Conservation (phyloP, 176 grass and related monocot species). For the Cocos nucifera region DNA sequence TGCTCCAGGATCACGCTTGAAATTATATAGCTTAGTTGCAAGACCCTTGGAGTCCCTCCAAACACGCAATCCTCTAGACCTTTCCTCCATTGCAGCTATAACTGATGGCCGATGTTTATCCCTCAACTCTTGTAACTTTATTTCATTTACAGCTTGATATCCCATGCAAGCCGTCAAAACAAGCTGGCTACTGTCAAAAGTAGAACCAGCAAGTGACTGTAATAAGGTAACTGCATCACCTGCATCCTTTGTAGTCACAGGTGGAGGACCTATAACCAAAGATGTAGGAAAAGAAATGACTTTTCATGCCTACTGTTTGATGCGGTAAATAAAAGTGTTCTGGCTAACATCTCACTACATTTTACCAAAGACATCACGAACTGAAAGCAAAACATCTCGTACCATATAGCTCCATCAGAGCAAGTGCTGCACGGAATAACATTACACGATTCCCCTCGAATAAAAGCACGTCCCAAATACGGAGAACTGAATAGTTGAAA, state of each 20-base stretch:
- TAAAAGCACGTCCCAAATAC: constrained; percentile 95
- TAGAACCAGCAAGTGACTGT: constrained; percentile 87
- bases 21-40: constrained; percentile 79
- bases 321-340: no score
- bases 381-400: constrained; percentile 29
- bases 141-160: constrained; percentile 77
- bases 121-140: constrained; percentile 66
- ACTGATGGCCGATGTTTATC: constrained; percentile 85
- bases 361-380: no score
- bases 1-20: constrained; percentile 60
- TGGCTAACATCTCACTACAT: no score
- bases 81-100: constrained; percentile 83
- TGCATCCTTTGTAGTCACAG: constrained; percentile 93
- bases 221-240: constrained; percentile 95
- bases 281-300: background rate
- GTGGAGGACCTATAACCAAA: constrained; percentile 72
- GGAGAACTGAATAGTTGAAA: constrained; percentile 76
- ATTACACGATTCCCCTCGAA: constrained; percentile 90
- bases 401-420: constrained; percentile 98
- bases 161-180: constrained; percentile 97
- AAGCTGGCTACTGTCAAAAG: constrained; percentile 98
- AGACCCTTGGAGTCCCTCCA: constrained; percentile 76
- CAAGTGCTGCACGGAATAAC: constrained; percentile 84
- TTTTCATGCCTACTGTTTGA: no score
- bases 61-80: constrained; percentile 52